These are phyloP conservation scores for Ustilago nuda DNA, from an alignment of 1,284 basidiomycete species.

Conservation along the genomic window DNA sequence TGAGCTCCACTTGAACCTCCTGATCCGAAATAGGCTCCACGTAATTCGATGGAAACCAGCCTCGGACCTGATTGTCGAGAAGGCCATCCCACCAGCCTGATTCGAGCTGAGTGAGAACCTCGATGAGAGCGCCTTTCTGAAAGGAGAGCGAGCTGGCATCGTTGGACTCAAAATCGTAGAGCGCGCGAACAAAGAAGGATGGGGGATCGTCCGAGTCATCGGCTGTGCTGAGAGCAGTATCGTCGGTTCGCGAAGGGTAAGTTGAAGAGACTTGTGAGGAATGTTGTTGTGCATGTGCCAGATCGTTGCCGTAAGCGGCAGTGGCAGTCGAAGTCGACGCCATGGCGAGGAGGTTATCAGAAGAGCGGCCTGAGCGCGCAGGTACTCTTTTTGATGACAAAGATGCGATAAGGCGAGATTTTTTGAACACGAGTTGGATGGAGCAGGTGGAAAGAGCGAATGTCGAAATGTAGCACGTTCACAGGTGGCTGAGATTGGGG, in stretches of 20 bases:
- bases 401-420: background rate
- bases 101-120: constrained; percentile 89
- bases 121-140: constrained; percentile 86
- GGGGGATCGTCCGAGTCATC: constrained; percentile 45
- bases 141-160: constrained; percentile 91
- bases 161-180: constrained; percentile 83
- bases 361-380: background rate
- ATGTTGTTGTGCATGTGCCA: background rate
- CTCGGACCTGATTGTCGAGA: constrained; percentile 75
- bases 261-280: constrained; percentile 12
- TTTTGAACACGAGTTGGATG: background rate
- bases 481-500: background rate
- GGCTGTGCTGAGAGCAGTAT: constrained; percentile 18
- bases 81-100: constrained; percentile 99
- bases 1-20: constrained; percentile 71
- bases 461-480: background rate
- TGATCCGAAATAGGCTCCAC: constrained; percentile 82
- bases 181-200: constrained; percentile 85
- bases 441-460: background rate
- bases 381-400: background rate
- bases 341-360: constrained; percentile 14
- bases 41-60: constrained; percentile 99
- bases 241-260: constrained; percentile 13
- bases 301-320: constrained; percentile 18
- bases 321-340: constrained; percentile 33